Conservation (phyloP, 179 eudicot genomes). For the Corrigiola litoralis region DNA sequence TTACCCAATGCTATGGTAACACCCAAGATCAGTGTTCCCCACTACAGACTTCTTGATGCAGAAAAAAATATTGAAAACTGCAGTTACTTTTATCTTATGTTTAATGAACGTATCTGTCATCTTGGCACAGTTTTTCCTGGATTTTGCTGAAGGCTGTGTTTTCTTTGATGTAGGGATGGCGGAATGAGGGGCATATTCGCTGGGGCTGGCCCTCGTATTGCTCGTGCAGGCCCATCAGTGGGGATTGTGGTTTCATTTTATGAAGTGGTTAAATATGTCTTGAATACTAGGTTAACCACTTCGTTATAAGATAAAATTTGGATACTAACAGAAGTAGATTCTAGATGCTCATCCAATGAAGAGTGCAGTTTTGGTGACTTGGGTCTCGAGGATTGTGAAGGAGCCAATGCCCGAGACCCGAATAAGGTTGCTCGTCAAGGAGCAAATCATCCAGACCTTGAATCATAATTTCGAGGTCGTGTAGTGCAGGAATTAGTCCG, state of each 20-base stretch:
- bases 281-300: slow-evolving; percentile 28
- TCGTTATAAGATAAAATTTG: not conserved
- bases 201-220: slow-evolving; percentile 81
- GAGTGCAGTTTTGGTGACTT: slow-evolving; percentile 11
- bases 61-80: too few species aligned
- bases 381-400: slow-evolving; percentile 2
- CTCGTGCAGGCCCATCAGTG: slow-evolving; percentile 91
- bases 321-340: slow-evolving; percentile 5
- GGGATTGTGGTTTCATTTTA: slow-evolving; percentile 91
- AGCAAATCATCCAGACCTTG: not conserved
- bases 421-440: slow-evolving; percentile 12
- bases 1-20: too few species aligned
- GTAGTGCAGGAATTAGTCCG: slow-evolving; percentile 2
- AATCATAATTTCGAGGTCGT: not conserved
- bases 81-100: too few species aligned
- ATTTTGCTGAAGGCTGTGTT: not conserved
- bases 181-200: slow-evolving; percentile 73
- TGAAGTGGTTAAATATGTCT: slow-evolving; percentile 68
- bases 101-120: too few species aligned
- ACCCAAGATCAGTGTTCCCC: too few species aligned
- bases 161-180: slow-evolving; percentile 55
- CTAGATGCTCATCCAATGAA: slow-evolving; percentile 22
- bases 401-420: not conserved
- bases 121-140: not conserved
- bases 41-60: too few species aligned